Evolutionary conservation across 805 yeast species (phyloP).

Genomic region (Brettanomyces anomalus): DNA sequence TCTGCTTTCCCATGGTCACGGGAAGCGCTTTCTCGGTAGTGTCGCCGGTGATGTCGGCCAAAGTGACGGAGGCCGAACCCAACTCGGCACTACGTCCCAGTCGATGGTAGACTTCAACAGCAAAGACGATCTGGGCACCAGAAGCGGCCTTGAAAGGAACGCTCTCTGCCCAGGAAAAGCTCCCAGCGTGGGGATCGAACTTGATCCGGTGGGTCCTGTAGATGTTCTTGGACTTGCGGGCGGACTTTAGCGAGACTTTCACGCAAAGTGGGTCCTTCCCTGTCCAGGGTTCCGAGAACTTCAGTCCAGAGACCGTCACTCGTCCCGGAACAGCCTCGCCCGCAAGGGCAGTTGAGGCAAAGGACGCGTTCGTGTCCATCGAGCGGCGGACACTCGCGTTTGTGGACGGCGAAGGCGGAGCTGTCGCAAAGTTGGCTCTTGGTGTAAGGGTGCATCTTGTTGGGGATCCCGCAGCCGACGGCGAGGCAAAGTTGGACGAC

Average conservation of each 20-base stretch:
- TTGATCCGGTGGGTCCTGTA: slow-evolving; percentile 57
- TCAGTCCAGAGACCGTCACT: slow-evolving; percentile 35
- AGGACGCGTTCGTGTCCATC: slow-evolving; percentile 16
- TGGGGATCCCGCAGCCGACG: too few species aligned
- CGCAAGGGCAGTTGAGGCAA: slow-evolving; percentile 28
- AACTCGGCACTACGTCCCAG: slow-evolving; percentile 63
- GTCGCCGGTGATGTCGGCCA: slow-evolving; percentile 41
- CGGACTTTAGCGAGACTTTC: slow-evolving; percentile 36
- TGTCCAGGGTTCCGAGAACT: slow-evolving; percentile 8
- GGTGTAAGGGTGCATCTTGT: too few species aligned
- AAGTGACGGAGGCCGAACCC: slow-evolving; percentile 46
- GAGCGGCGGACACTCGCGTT: slow-evolving; percentile 23
- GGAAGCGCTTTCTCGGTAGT: slow-evolving; percentile 32
- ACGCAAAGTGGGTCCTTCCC: slow-evolving; percentile 32
- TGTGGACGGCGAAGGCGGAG: slow-evolving; percentile 10
- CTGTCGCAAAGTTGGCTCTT: too few species aligned
- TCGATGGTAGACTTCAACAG: slow-evolving; percentile 57
- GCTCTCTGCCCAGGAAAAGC: slow-evolving; percentile 51
- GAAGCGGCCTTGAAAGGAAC: slow-evolving; percentile 58
- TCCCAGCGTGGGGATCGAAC: slow-evolving; percentile 35
- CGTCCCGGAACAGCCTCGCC: slow-evolving; percentile 43
- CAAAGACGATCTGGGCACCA: slow-evolving; percentile 50
- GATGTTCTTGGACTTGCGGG: slow-evolving; percentile 42
- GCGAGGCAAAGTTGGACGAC: too few species aligned
- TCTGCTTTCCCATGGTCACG: slow-evolving; percentile 24